A percentile compares a stretch with the other conserved stretches of the same genome.
Conservation (phyloP, 2,329 filamentous ascomycete genomes). For the Calonectria hongkongensis region DNA sequence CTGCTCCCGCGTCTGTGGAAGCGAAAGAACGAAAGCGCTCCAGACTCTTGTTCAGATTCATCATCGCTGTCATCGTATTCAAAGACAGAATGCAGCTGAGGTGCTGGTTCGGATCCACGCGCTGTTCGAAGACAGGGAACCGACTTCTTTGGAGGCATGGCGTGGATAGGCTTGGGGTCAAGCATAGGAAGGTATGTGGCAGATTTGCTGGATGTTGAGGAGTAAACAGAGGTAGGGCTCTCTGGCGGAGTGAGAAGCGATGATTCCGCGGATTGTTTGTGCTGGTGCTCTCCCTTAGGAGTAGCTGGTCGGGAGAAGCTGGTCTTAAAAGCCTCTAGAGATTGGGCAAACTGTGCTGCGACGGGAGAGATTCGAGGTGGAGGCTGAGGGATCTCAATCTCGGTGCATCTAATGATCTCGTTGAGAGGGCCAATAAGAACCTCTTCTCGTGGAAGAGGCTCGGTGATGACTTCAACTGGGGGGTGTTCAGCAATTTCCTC, state of each 20-base stretch:
- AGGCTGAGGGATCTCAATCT: conserved; percentile 22
- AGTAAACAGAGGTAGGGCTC: conserved; percentile 44
- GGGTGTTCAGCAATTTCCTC: neutral
- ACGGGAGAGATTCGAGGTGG: conserved; percentile 44
- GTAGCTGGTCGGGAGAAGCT: conserved; percentile 44
- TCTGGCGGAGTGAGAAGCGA: conserved; percentile 38
- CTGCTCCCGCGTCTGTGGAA: conserved; percentile 64
- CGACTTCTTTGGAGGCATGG: conserved; percentile 55
- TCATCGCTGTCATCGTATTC: conserved; percentile 68
- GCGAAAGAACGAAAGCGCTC: conserved; percentile 64
- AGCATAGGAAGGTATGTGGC: conserved; percentile 48
- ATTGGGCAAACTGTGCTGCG: conserved; percentile 42
- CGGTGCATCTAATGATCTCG: conserved; percentile 6
- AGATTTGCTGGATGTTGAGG: conserved; percentile 51
- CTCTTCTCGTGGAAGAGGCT: conserved; percentile 18
- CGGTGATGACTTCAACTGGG: neutral
- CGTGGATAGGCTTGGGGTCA: conserved; percentile 43
- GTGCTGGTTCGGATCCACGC: conserved; percentile 50
- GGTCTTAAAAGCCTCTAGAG: conserved; percentile 41
- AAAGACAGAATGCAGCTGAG: conserved; percentile 66
- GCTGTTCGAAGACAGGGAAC: conserved; percentile 52
- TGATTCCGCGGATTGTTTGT: conserved; percentile 43
- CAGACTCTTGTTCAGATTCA: conserved; percentile 56
- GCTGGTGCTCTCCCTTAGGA: conserved; percentile 39
- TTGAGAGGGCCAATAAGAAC: conserved; percentile 38